phyloP scores from a whole-genome alignment of 2,329 filamentous ascomycete genomes.

The Fusarium sp. region DNA sequence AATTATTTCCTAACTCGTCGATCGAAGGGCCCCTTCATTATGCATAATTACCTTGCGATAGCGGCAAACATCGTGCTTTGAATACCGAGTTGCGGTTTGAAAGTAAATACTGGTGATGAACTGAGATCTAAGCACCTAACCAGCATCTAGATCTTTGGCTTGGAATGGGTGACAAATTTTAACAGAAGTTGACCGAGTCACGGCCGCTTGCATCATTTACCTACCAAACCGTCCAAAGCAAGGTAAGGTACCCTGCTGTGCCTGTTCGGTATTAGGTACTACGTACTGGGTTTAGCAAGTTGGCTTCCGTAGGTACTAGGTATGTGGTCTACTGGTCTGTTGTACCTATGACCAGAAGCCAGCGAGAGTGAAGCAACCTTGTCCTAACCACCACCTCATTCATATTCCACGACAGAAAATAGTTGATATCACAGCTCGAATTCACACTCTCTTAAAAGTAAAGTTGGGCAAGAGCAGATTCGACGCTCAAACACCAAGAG shows the following conservation, averaged over 20 bases:
- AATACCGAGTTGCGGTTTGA: background rate
- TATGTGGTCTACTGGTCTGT: background rate
- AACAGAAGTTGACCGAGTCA: conserved; percentile 27
- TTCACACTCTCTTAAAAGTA: background rate
- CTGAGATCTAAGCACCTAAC: too few relatives aligned
- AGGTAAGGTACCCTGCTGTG: background rate
- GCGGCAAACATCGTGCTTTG: background rate
- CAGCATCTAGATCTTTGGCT: background rate
- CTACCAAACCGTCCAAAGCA: conserved; percentile 5
- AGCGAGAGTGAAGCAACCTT: conserved; percentile 29
- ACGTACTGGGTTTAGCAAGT: background rate
- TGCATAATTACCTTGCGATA: conserved; percentile 5
- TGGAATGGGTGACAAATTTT: conserved; percentile 31
- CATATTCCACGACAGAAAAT: conserved; percentile 28
- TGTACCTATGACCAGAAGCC: conserved; percentile 18
- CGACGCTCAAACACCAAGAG: conserved; percentile 7
- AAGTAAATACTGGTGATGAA: conserved; percentile 1
- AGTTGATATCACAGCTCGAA: conserved; percentile 22
- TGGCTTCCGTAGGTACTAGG: background rate
- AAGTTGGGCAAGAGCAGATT: background rate
- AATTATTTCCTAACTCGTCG: conserved; percentile 6
- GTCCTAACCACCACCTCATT: conserved; percentile 35
- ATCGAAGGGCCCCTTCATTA: conserved; percentile 3
- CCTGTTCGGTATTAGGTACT: conserved; percentile 24
- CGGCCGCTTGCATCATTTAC: conserved; percentile 39